phyloP scores from a whole-genome alignment of 768 basidiomycete species.

The Cystofilobasidium macerans region DNA sequence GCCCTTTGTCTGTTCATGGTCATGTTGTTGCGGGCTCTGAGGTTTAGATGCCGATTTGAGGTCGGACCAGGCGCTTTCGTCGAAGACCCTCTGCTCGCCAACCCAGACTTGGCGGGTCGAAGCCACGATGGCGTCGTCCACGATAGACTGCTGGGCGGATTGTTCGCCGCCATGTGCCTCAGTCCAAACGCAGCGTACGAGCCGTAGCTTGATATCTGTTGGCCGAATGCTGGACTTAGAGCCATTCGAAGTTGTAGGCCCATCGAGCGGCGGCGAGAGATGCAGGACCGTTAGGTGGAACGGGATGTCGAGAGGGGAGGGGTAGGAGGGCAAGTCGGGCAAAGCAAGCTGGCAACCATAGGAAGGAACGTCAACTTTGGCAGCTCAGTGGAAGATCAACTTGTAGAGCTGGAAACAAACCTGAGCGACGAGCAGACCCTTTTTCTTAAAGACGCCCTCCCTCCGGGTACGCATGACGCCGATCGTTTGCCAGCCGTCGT shows the following conservation, averaged over 20 bases:
- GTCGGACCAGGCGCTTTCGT: not conserved
- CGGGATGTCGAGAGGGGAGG: not conserved
- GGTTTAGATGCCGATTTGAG: not conserved
- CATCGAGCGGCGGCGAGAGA: not conserved
- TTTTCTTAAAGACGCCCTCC: not conserved
- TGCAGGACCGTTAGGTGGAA: not conserved
- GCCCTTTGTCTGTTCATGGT: not conserved
- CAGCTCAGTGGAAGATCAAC: too few species aligned
- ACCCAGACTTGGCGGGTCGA: not conserved
- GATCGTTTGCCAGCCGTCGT: not conserved
- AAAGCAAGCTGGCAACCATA: not conserved
- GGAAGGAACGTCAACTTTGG: not conserved
- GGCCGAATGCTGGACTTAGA: not conserved
- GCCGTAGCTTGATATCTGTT: not conserved
- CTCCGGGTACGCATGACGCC: not conserved
- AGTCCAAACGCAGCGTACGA: not conserved
- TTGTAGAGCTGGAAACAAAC: not conserved
- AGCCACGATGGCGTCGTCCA: not conserved
- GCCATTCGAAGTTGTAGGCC: too few species aligned
- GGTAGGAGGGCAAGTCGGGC: not conserved
- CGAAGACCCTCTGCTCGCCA: not conserved
- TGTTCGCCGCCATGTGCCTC: not conserved
- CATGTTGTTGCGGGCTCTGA: too few species aligned
- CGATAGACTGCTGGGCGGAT: not conserved
- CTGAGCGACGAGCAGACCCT: not conserved